These are phyloP conservation scores for Serendipita sp. DNA, from an alignment of 768 basidiomycete genomes.

Conservation along the genomic window DNA sequence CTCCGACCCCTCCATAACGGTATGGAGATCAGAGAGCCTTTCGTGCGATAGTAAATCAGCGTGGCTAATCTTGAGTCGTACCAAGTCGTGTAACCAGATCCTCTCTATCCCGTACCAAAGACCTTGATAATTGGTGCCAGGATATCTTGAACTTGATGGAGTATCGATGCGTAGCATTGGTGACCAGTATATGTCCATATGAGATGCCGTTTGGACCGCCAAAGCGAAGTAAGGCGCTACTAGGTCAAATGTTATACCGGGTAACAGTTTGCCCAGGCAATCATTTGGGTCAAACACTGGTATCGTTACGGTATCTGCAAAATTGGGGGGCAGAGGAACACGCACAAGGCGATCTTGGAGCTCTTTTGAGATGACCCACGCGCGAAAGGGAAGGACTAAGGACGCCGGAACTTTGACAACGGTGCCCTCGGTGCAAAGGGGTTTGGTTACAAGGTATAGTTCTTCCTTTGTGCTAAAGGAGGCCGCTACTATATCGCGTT, in stretches of 20 bases:
- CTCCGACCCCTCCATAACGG: conserved; percentile 50
- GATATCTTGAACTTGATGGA: conserved; percentile 28
- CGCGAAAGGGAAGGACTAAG: conserved; percentile 15
- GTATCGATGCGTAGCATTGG: conserved; percentile 35
- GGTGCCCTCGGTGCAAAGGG: background rate
- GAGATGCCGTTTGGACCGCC: conserved; percentile 55
- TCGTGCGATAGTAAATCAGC: background rate
- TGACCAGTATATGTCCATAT: conserved; percentile 49
- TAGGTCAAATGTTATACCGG: conserved; percentile 26
- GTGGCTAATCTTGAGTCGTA: conserved; percentile 48
- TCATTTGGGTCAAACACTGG: conserved; percentile 40
- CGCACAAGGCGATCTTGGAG: conserved; percentile 10
- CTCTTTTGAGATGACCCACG: conserved; percentile 13
- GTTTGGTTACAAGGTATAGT: background rate
- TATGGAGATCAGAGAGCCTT: conserved; percentile 29
- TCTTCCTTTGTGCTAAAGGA: background rate
- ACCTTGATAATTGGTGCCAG: conserved; percentile 54
- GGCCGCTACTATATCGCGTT: conserved; percentile 17
- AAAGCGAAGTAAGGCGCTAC: conserved; percentile 50
- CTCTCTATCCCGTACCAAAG: conserved; percentile 84
- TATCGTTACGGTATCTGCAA: conserved; percentile 30
- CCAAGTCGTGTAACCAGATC: conserved; percentile 75
- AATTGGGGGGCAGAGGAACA: conserved; percentile 16
- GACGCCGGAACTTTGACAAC: conserved; percentile 5
- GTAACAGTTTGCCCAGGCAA: conserved; percentile 9